Evolutionary conservation across 345 rosid genomes (phyloP).

Genomic region (Arabis hirsuta): DNA sequence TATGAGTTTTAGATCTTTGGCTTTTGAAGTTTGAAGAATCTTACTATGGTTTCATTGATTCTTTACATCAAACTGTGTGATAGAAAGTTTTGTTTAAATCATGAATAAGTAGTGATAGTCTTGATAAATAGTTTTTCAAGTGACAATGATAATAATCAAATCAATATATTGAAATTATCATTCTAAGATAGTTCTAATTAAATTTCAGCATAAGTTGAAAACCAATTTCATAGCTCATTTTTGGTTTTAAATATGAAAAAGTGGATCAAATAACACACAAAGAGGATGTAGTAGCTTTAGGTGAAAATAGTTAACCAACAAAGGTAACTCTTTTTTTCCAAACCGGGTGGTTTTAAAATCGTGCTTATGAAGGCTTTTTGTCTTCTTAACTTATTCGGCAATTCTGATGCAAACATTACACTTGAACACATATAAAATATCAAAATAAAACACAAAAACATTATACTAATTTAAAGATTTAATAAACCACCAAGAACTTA

Average conservation of each 20-base stretch:
- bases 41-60: not conserved
- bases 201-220: not conserved
- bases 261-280: not conserved
- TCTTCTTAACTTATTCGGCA: slow-evolving; percentile 37
- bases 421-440: slow-evolving; percentile 14
- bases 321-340: not conserved
- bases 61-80: not conserved
- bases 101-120: too few relatives aligned
- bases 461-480: slow-evolving; percentile 24
- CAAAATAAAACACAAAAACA: not conserved
- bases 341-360: not conserved
- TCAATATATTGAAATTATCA: too few relatives aligned
- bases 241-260: not conserved
- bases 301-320: slow-evolving; percentile 18
- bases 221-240: not conserved
- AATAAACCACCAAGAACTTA: slow-evolving; percentile 42
- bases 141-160: too few relatives aligned
- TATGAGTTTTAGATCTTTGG: slow-evolving; percentile 4
- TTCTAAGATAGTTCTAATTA: not conserved
- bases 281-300: slow-evolving; percentile 16
- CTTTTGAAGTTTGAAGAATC: slow-evolving; percentile 19
- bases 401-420: slow-evolving; percentile 37
- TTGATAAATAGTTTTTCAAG: too few relatives aligned
- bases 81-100: too few relatives aligned
- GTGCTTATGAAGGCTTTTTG: slow-evolving; percentile 18